Conservation (phyloP, 495 filamentous ascomycete genomes). For the Aspergillus diversus region DNA sequence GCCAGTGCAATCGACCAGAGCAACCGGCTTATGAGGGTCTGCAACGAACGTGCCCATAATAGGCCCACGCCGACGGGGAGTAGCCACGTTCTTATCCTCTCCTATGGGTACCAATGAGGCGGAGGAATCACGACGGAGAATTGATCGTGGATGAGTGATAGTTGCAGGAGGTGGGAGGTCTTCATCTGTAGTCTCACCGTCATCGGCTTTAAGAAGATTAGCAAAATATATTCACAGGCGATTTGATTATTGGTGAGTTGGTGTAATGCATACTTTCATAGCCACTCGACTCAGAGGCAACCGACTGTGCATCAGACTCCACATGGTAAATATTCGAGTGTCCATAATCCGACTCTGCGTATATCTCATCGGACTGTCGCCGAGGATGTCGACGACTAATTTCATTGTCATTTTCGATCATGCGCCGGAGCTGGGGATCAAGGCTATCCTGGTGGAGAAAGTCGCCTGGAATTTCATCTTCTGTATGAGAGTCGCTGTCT, state of each 20-base stretch:
- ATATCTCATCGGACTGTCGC: constrained; percentile 49
- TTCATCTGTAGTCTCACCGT: constrained; percentile 85
- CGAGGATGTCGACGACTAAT: constrained; percentile 45
- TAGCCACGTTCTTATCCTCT: constrained; percentile 56
- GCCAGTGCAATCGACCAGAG: constrained; percentile 68
- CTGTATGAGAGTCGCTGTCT: constrained; percentile 54
- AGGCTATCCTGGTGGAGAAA: constrained; percentile 73
- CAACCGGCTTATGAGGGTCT: constrained; percentile 70
- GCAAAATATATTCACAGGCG: constrained; percentile 38
- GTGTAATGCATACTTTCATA: constrained; percentile 68
- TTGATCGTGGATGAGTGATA: constrained; percentile 57
- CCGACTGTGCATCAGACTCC: constrained; percentile 56
- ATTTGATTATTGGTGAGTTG: neutral
- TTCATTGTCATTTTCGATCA: constrained; percentile 66
- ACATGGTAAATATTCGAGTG: constrained; percentile 55
- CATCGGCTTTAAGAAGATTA: constrained; percentile 69
- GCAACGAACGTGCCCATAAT: constrained; percentile 57
- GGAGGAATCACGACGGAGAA: constrained; percentile 57
- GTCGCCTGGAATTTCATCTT: constrained; percentile 68
- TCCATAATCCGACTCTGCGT: constrained; percentile 48
- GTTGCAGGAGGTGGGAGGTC: constrained; percentile 64
- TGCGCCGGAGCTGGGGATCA: constrained; percentile 67
- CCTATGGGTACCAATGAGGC: constrained; percentile 46
- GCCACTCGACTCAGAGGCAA: constrained; percentile 64
- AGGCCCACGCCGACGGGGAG: constrained; percentile 58